Conservation (phyloP, 2,329 filamentous ascomycete species). For the Aspergillus costaricaensis region DNA sequence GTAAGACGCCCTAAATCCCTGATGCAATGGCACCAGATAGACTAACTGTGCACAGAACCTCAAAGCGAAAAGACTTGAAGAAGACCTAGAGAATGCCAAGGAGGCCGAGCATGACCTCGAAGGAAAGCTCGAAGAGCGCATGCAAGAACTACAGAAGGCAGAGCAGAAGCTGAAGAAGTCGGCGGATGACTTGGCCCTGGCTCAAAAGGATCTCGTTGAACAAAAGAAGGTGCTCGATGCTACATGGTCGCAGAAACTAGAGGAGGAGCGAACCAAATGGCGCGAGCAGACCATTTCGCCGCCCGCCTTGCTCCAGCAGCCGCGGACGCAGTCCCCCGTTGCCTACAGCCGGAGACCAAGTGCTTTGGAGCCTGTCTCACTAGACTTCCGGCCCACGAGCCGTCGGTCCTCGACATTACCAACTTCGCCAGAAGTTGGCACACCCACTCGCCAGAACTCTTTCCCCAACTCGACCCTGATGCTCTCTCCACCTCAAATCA, state of each 20-base stretch:
- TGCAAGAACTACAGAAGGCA: slow-evolving; percentile 58
- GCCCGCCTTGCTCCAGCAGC: slow-evolving; percentile 39
- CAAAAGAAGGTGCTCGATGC: slow-evolving; percentile 62
- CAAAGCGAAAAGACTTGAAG: slow-evolving; percentile 70
- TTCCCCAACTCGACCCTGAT: slow-evolving; percentile 34
- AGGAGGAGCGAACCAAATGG: slow-evolving; percentile 66
- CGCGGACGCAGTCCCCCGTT: slow-evolving; percentile 45
- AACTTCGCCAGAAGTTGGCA: slow-evolving; percentile 40
- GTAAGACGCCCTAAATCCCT: slow-evolving; percentile 52
- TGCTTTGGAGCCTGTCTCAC: slow-evolving; percentile 42
- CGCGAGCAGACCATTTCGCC: slow-evolving; percentile 48
- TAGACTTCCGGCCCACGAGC: slow-evolving; percentile 42
- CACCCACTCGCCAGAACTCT: slow-evolving; percentile 51
- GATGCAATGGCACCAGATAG: not conserved
- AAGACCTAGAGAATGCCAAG: slow-evolving; percentile 73
- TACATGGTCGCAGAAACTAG: slow-evolving; percentile 59
- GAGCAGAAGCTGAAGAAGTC: slow-evolving; percentile 48
- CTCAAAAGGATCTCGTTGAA: slow-evolving; percentile 57
- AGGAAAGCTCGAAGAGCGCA: slow-evolving; percentile 64
- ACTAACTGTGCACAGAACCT: slow-evolving; percentile 54
- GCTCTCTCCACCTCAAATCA: slow-evolving; percentile 32
- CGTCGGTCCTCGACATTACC: slow-evolving; percentile 45
- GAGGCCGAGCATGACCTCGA: slow-evolving; percentile 44
- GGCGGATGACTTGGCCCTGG: slow-evolving; percentile 64
- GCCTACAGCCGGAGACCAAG: slow-evolving; percentile 44